A percentile compares a stretch with the other conserved stretches of the same genome.
These are phyloP conservation scores for Acrasis kona DNA, from an alignment of 78 protist species.

Conservation along the genomic window DNA sequence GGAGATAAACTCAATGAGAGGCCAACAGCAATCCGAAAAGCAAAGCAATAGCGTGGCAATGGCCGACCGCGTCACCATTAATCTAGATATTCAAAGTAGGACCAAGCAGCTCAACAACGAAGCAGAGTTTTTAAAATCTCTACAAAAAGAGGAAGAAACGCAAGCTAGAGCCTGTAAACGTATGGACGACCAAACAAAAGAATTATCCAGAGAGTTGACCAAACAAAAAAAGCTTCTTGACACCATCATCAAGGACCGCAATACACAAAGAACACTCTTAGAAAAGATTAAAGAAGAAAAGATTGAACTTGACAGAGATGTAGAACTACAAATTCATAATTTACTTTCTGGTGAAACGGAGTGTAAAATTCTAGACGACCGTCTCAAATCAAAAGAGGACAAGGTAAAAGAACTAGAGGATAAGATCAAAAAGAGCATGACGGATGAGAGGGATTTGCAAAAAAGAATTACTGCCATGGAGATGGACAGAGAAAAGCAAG, in stretches of 20 bases:
- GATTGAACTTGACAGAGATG: constrained; percentile 36
- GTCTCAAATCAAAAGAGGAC: neutral
- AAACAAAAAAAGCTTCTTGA: neutral
- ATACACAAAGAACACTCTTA: neutral
- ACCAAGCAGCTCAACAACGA: too few species aligned
- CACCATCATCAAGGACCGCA: neutral
- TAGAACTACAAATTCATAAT: constrained; percentile 35
- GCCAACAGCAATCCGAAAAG: too few species aligned
- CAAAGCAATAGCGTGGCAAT: too few species aligned
- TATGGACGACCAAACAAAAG: too few species aligned
- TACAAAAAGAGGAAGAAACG: neutral
- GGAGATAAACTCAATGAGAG: neutral
- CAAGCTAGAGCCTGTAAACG: too few species aligned
- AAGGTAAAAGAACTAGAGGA: constrained; percentile 21
- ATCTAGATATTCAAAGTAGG: too few species aligned
- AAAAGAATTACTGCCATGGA: neutral
- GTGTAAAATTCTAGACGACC: neutral
- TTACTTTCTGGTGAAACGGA: constrained; percentile 26
- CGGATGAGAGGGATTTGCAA: neutral
- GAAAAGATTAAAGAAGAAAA: neutral
- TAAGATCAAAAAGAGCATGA: neutral
- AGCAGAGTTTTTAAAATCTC: neutral
- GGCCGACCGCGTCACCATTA: too few species aligned
- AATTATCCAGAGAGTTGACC: too few species aligned
- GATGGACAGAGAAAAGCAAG: neutral